Conservation (phyloP, 2,329 filamentous ascomycete species). For the Ceratocystis cubensis region DNA sequence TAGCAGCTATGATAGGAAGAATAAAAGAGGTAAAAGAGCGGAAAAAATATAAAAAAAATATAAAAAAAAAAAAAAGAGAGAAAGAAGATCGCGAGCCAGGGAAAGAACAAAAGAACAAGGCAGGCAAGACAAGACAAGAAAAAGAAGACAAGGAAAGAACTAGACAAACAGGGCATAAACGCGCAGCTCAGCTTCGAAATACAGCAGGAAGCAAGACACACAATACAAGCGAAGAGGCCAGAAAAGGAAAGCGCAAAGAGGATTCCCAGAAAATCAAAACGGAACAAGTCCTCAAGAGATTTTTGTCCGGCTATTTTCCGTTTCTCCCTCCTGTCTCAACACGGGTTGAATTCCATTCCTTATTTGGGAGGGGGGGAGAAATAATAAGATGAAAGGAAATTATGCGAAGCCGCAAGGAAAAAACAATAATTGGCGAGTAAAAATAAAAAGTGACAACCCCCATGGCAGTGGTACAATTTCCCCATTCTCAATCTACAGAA, state of each 20-base stretch:
- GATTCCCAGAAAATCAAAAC: neutral
- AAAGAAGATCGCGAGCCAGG: neutral
- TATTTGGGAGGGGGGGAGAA: neutral
- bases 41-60: no score
- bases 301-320: slow-evolving; percentile 1
- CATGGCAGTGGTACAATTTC: no score
- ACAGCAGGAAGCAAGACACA: slow-evolving; percentile 1
- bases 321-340: neutral
- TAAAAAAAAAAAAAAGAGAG: neutral
- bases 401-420: neutral
- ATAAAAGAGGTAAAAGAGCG: neutral
- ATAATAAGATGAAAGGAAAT: slow-evolving; percentile 4
- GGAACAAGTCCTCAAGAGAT: neutral
- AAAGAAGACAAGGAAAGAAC: neutral
- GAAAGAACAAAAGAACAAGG: slow-evolving; percentile 4
- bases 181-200: neutral
- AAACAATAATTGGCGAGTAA: no score
- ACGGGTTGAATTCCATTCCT: neutral
- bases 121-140: neutral
- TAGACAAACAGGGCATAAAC: neutral
- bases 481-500: neutral
- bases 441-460: neutral
- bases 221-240: slow-evolving; percentile 4
- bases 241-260: neutral
- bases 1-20: no score